Evolutionary conservation across 148 eudicot species (phyloP).

Genomic region (Rhododendron vialii): DNA sequence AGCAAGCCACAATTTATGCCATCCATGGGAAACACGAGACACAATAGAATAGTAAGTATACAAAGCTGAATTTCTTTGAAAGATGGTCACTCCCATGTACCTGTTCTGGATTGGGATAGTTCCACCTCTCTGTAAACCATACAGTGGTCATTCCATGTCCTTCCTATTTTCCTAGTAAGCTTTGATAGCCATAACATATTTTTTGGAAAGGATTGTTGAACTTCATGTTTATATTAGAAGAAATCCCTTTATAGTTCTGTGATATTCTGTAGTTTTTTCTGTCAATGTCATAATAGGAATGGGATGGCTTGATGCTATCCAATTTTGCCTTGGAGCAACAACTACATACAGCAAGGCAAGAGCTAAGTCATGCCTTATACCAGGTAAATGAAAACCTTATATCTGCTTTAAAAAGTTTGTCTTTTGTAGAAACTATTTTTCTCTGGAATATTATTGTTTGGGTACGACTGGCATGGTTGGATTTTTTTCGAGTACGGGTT

Average conservation of each 20-base stretch:
- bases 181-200: neutral
- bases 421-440: neutral
- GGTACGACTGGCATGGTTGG: neutral
- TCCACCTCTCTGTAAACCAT: neutral
- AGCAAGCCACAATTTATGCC: neutral
- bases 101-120: neutral
- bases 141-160: neutral
- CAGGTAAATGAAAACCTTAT: constrained; percentile 51
- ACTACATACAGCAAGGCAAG: constrained; percentile 91
- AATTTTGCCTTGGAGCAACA: constrained; percentile 95
- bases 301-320: constrained; percentile 95
- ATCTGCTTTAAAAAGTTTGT: neutral
- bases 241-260: neutral
- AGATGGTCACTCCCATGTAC: neutral
- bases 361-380: constrained; percentile 92
- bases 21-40: neutral
- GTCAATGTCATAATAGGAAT: constrained; percentile 58
- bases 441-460: neutral
- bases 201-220: neutral
- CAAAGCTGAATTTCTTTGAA: neutral
- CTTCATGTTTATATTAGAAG: constrained; percentile 6
- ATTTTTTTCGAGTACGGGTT: neutral
- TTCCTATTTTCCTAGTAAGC: neutral
- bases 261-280: constrained; percentile 5
- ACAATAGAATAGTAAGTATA: neutral